Evolutionary conservation across 176 grass and related monocot genomes (phyloP).

Genomic region (Triticum monococcum): DNA sequence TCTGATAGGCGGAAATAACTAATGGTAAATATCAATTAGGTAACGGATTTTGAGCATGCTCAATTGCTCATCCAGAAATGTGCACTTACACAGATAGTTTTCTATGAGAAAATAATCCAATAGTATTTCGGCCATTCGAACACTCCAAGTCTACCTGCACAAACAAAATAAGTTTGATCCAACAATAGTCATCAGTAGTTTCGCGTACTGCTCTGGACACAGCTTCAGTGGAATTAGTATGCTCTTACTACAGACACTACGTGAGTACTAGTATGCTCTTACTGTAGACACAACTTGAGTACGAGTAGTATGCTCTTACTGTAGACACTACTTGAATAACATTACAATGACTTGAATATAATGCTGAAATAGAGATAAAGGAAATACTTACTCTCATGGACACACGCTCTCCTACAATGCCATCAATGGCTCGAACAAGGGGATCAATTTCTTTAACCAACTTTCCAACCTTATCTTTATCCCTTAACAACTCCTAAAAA

Average conservation of each 20-base stretch:
- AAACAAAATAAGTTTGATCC: constrained; percentile 19
- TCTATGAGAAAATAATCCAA: constrained; percentile 64
- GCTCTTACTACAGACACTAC: neutral
- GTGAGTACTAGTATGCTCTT: neutral
- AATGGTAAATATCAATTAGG: neutral
- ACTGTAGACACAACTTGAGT: neutral
- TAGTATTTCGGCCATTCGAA: constrained; percentile 57
- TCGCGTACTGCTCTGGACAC: neutral
- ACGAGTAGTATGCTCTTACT: neutral
- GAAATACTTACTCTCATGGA: constrained; percentile 80
- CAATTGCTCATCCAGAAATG: neutral
- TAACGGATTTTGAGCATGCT: neutral
- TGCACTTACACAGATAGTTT: constrained; percentile 65
- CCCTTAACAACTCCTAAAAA: constrained; percentile 70
- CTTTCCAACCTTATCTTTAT: constrained; percentile 66
- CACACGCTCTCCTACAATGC: constrained; percentile 65
- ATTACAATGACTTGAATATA: neutral
- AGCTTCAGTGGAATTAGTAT: neutral
- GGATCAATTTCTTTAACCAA: constrained; percentile 69
- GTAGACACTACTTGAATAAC: neutral
- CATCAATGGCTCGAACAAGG: constrained; percentile 73
- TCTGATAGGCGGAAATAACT: neutral
- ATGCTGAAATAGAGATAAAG: neutral
- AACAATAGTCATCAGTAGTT: neutral
- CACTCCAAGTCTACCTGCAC: constrained; percentile 73